Percentiles rank a stretch among this genome's conserved stretches.
These are phyloP conservation scores for Orbilia blumenaviensis DNA, from an alignment of 2,329 filamentous ascomycete genomes.

Conservation along the genomic window DNA sequence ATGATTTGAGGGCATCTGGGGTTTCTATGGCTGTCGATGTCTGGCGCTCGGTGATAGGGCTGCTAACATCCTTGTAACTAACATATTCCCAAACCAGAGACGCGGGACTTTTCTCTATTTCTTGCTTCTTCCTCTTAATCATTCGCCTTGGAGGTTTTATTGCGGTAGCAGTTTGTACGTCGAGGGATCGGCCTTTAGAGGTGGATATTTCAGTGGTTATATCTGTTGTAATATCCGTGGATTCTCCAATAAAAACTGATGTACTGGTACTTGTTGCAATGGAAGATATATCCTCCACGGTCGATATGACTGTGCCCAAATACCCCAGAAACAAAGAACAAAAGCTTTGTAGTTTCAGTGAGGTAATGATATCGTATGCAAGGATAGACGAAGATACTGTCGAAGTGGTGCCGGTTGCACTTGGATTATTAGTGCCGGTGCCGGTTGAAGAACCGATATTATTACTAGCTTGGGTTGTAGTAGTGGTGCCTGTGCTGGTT, in stretches of 20 bases:
- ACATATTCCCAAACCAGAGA: too few species aligned
- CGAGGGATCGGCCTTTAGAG: too few species aligned
- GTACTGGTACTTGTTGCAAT: not conserved
- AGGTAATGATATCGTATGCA: not conserved
- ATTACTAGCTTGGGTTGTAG: not conserved
- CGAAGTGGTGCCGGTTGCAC: not conserved
- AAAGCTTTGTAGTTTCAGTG: not conserved
- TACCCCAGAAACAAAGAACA: not conserved
- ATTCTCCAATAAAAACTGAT: too few species aligned
- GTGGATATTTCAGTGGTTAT: not conserved
- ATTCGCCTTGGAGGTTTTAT: not conserved
- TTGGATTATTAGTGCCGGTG: too few species aligned
- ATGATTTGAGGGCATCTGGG: not conserved
- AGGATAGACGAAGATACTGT: not conserved
- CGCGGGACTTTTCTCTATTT: too few species aligned
- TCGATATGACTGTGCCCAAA: not conserved
- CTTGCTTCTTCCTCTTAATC: not conserved
- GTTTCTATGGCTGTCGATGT: not conserved
- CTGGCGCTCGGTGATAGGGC: too few species aligned
- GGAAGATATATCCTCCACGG: not conserved
- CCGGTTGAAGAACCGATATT: too few species aligned
- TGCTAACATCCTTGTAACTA: too few species aligned
- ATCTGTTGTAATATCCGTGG: not conserved
- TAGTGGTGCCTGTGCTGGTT: not conserved
- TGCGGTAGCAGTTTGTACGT: not conserved